Percentiles rank a stretch among this genome's conserved stretches.
phyloP scores from a whole-genome alignment of 495 filamentous ascomycete genomes.

The Poronia punctata region DNA sequence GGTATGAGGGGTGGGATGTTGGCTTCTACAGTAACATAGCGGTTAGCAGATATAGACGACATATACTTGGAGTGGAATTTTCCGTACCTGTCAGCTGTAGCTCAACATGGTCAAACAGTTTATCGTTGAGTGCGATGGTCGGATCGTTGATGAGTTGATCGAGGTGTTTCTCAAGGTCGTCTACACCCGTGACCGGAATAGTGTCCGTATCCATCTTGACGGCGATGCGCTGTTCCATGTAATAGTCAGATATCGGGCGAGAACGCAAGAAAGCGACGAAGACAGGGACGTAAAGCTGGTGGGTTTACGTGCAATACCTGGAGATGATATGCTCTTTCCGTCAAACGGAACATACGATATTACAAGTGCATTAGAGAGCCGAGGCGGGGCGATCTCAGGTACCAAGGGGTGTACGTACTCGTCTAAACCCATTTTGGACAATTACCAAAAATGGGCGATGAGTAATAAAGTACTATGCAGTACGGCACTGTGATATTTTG shows the following conservation, averaged over 20 bases:
- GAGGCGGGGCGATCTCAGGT: no score
- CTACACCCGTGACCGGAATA: slow-evolving; percentile 35
- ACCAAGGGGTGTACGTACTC: no score
- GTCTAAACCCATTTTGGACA: no score
- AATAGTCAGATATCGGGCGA: background rate
- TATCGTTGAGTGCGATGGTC: slow-evolving; percentile 28
- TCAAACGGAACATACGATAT: no score
- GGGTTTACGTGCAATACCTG: no score
- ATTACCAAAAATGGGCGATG: no score
- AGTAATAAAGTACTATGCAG: no score
- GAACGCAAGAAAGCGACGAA: background rate
- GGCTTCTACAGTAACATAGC: slow-evolving; percentile 20
- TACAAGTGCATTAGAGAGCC: no score
- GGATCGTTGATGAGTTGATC: slow-evolving; percentile 38
- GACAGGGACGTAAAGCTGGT: slow-evolving; percentile 7
- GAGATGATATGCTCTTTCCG: no score
- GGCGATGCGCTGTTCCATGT: slow-evolving; percentile 10
- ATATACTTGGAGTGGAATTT: background rate
- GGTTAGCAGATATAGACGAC: background rate
- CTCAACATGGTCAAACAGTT: slow-evolving; percentile 48
- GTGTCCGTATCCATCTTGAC: slow-evolving; percentile 27
- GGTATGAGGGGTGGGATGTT: slow-evolving; percentile 42
- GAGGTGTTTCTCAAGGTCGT: slow-evolving; percentile 44
- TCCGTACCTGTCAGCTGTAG: slow-evolving; percentile 44
- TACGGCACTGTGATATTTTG: no score